phyloP scores from a whole-genome alignment of 768 basidiomycete species.

The Hygrophoropsis aurantiaca region DNA sequence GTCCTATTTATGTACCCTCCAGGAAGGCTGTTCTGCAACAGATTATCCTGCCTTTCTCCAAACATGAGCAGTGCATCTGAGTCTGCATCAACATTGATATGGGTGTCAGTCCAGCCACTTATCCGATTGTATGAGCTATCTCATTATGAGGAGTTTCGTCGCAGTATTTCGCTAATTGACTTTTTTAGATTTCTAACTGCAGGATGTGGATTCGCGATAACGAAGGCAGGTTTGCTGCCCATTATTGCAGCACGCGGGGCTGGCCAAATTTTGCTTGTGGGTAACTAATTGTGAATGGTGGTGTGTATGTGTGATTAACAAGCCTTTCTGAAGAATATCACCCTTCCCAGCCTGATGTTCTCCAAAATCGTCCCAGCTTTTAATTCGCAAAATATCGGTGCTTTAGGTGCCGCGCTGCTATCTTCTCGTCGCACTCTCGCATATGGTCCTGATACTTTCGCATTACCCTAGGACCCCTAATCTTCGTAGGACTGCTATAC shows the following conservation, averaged over 20 bases:
- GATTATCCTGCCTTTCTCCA: not conserved
- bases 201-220: slow-evolving; percentile 53
- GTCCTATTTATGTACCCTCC: no score
- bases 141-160: slow-evolving; percentile 3
- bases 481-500: slow-evolving; percentile 62
- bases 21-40: no score
- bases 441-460: no score
- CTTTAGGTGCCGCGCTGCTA: slow-evolving; percentile 44
- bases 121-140: slow-evolving; percentile 51
- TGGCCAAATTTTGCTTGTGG: slow-evolving; percentile 60
- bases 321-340: slow-evolving; percentile 44
- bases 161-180: slow-evolving; percentile 4
- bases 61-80: slow-evolving; percentile 15
- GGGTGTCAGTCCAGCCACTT: slow-evolving; percentile 61
- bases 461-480: slow-evolving; percentile 64
- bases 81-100: slow-evolving; percentile 49
- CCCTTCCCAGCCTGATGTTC: slow-evolving; percentile 65
- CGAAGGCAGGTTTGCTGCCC: slow-evolving; percentile 62
- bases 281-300: slow-evolving; percentile 2
- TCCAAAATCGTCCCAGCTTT: slow-evolving; percentile 73
- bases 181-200: slow-evolving; percentile 51
- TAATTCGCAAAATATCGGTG: slow-evolving; percentile 51
- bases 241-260: slow-evolving; percentile 55
- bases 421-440: no score
- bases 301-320: no score